Base-by-base conservation (phyloP, 148 eudicot species). In the Rhododendron molle region DNA sequence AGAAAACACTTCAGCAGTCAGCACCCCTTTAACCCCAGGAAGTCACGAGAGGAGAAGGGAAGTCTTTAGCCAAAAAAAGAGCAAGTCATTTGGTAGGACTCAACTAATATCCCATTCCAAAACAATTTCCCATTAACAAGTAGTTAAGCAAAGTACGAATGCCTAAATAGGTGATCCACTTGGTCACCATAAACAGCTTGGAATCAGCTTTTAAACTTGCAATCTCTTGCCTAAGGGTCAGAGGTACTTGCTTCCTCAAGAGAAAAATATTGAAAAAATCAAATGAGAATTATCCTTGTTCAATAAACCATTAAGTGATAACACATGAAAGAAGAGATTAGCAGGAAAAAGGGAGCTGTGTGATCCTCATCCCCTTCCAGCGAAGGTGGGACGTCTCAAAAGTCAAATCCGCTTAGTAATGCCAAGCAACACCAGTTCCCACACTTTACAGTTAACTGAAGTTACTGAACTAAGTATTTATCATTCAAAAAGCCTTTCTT, bases 401-500 rank as follows among this genome's bases (percentile, higher is more conserved):
- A 65, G 73, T 26, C 34, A 67, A 67, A 67, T 67, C 32, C 4
- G 30, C 73, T 67, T 10, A 11, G 14, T 26, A 26, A 71, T 71
- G 18, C 14, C 76, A 71, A 30, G 38, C 76, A 71, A 30, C 76
- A 71, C 18, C 7, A 71, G 20, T 74, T 34, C n/a, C 11, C 46
- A 36, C 78, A 16, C n/a, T 36, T 38, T 7, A 36, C 78, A 74
- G 40, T 74, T 18, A 74, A 74, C 15, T 36, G 7, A 40, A 40
- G 44, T 40, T 40, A 40, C 44, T 40, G 6, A 18, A 46, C 23
- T 3, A 83, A 44, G 20, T 72, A 15, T n/a, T 52, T 5, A 52
- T 49, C 47, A 76, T 36, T 84, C 34, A 5, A 67, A 56, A 71
- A 5, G 26, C 58, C 83, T 1, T 40, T 83, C 92, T 87, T 90